Evolutionary conservation across 2,329 filamentous ascomycete species (phyloP).

Genomic region (Sporothrix sp.): DNA sequence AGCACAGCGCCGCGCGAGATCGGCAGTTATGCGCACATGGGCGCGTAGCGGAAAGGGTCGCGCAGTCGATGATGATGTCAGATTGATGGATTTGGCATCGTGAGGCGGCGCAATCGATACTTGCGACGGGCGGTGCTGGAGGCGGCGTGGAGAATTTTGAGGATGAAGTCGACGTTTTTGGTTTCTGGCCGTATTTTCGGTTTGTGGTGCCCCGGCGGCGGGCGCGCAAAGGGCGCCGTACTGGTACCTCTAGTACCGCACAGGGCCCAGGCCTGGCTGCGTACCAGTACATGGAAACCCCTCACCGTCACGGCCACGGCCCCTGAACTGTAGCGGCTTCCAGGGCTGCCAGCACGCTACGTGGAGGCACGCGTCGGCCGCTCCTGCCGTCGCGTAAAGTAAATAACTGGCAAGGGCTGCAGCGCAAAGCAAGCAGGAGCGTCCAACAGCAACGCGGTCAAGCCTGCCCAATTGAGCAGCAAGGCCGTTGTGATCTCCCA

Average conservation of each 20-base stretch:
- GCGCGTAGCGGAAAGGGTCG: constrained; percentile 28
- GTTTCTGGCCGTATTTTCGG: constrained; percentile 1
- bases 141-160: constrained; percentile 8
- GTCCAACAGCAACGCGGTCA: not conserved
- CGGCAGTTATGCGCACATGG: constrained; percentile 35
- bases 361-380: constrained; percentile 12
- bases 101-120: constrained; percentile 24
- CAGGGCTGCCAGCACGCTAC: too few relatives aligned
- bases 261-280: too few relatives aligned
- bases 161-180: constrained; percentile 7
- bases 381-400: constrained; percentile 12
- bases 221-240: too few relatives aligned
- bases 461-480: constrained; percentile 1
- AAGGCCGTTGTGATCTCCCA: not conserved
- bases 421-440: not conserved
- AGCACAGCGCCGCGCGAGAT: constrained; percentile 37
- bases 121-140: not conserved
- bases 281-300: too few relatives aligned
- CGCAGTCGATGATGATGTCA: constrained; percentile 34
- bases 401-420: not conserved
- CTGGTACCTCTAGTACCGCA: too few relatives aligned
- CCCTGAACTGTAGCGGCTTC: too few relatives aligned
- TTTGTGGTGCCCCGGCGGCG: constrained; percentile 5
- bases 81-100: constrained; percentile 36
- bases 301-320: too few relatives aligned